These are phyloP conservation scores for Clarireedia hainanense DNA, from an alignment of 2,329 filamentous ascomycete genomes.

Conservation along the genomic window DNA sequence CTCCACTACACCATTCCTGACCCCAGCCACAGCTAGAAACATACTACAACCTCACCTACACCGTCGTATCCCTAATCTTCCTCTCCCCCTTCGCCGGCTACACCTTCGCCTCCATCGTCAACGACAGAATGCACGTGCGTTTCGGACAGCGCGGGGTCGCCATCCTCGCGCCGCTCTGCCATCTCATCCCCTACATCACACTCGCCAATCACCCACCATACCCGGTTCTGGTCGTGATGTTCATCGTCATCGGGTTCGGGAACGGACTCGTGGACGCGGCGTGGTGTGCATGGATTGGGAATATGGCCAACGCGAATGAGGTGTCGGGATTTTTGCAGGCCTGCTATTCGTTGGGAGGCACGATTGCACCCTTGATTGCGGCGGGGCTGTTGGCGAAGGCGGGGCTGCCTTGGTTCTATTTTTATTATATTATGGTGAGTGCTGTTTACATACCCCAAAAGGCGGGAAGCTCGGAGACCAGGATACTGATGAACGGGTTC, in stretches of 20 bases:
- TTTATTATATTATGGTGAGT: slow-evolving; percentile 68
- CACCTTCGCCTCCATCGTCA: slow-evolving; percentile 51
- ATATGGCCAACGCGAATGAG: slow-evolving; percentile 61
- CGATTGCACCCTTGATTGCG: slow-evolving; percentile 46
- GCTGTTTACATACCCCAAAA: background rate
- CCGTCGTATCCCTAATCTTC: slow-evolving; percentile 58
- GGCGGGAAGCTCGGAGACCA: background rate
- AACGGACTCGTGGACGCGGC: slow-evolving; percentile 58
- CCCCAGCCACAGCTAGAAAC: slow-evolving; percentile 10
- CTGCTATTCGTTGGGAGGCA: slow-evolving; percentile 64
- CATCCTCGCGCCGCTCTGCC: slow-evolving; percentile 24
- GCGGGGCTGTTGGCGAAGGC: slow-evolving; percentile 53
- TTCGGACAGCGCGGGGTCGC: slow-evolving; percentile 53
- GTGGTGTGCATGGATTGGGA: slow-evolving; percentile 57
- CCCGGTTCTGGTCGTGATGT: slow-evolving; percentile 55
- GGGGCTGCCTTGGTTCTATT: slow-evolving; percentile 58
- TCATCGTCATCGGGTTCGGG: slow-evolving; percentile 61
- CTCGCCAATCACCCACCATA: slow-evolving; percentile 63
- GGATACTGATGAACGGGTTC: background rate
- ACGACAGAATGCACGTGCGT: slow-evolving; percentile 50
- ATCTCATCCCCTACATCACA: slow-evolving; percentile 14
- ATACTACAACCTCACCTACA: slow-evolving; percentile 56
- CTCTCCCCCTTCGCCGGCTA: slow-evolving; percentile 61
- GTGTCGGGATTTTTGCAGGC: slow-evolving; percentile 67
- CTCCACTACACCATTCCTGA: background rate